A percentile compares a stretch with the other conserved stretches of the same genome.
These are phyloP conservation scores for Curvularia eragrostidis DNA, from an alignment of 2,329 filamentous ascomycete genomes.

Conservation along the genomic window DNA sequence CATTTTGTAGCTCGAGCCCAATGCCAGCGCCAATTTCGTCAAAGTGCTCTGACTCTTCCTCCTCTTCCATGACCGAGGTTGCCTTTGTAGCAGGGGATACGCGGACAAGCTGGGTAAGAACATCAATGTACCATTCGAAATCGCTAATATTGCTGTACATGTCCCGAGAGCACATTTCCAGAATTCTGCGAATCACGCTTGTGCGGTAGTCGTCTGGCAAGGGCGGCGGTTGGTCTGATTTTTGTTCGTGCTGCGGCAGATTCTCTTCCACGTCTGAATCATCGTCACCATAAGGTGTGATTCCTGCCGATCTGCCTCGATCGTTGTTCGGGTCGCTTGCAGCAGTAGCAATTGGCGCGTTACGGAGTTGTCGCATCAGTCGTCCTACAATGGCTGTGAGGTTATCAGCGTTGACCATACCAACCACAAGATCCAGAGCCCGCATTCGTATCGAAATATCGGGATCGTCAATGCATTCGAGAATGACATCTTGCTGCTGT, in stretches of 20 bases:
- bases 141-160: conserved; percentile 87
- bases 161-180: conserved; percentile 87
- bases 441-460: conserved; percentile 96
- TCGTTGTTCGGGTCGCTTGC: conserved; percentile 57
- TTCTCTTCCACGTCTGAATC: conserved; percentile 64
- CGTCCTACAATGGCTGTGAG: conserved; percentile 83
- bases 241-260: conserved; percentile 60
- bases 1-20: conserved; percentile 84
- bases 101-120: conserved; percentile 83
- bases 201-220: conserved; percentile 86
- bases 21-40: conserved; percentile 70
- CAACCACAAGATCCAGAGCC: conserved; percentile 87
- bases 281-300: conserved; percentile 60
- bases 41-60: conserved; percentile 33
- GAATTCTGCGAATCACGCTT: conserved; percentile 80
- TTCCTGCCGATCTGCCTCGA: conserved; percentile 50
- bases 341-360: conserved; percentile 65
- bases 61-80: conserved; percentile 32
- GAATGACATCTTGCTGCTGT: conserved; percentile 92
- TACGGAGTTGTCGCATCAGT: conserved; percentile 81
- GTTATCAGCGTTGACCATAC: conserved; percentile 91
- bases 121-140: conserved; percentile 97
- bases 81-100: conserved; percentile 62
- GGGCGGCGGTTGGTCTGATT: conserved; percentile 60
- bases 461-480: conserved; percentile 93